Percentiles rank a stretch among this genome's conserved stretches.
Conservation (phyloP, 805 yeast genomes). For the Metschnikowia amazonensis region DNA sequence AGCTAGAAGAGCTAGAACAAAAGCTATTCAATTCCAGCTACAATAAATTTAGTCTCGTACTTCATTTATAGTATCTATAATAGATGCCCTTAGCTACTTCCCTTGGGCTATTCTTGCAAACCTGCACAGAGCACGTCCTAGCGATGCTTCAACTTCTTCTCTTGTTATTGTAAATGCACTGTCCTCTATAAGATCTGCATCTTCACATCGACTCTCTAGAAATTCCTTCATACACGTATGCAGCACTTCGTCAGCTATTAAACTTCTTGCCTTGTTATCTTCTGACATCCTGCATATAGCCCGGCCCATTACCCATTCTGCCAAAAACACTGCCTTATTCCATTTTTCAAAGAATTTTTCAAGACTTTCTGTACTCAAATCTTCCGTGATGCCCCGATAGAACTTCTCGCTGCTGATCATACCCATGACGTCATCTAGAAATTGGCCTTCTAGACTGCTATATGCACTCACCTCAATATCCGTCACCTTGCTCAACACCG, state of each 20-base stretch:
- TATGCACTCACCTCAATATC: neutral
- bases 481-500: neutral
- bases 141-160: neutral
- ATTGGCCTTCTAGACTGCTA: neutral
- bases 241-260: slow-evolving; percentile 5
- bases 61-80: too few species aligned
- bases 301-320: slow-evolving; percentile 18
- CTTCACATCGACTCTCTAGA: slow-evolving; percentile 9
- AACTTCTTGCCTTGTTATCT: neutral
- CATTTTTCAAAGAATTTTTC: slow-evolving; percentile 23
- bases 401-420: slow-evolving; percentile 5
- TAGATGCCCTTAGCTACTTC: too few species aligned
- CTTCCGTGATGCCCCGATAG: slow-evolving; percentile 11
- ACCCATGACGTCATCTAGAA: neutral
- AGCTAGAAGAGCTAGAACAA: too few species aligned
- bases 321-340: slow-evolving; percentile 23
- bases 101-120: slow-evolving; percentile 2
- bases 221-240: slow-evolving; percentile 4
- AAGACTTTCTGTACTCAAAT: slow-evolving; percentile 5
- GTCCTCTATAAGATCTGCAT: slow-evolving; percentile 15
- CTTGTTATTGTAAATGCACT: slow-evolving; percentile 7
- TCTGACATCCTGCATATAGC: neutral
- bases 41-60: too few species aligned
- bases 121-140: neutral
- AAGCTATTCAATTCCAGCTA: too few species aligned